These are phyloP conservation scores for Nicotiana undulata DNA, from an alignment of 257 asterid species.

Conservation along the genomic window DNA sequence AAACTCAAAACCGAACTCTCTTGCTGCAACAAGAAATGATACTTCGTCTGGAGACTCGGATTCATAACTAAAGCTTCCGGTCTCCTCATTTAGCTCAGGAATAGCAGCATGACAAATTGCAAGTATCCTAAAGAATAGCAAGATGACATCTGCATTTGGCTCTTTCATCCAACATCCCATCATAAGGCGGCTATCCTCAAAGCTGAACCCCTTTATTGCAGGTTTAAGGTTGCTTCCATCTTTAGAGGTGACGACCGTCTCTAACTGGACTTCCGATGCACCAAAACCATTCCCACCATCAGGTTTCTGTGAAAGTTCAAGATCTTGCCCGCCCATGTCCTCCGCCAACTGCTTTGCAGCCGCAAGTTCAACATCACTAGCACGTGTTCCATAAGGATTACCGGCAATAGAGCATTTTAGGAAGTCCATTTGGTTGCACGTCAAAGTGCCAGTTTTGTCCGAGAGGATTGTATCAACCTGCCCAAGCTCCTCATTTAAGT, in stretches of 20 bases:
- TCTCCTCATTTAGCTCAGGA: conserved; percentile 75
- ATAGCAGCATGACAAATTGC: conserved; percentile 89
- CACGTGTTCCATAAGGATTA: conserved; percentile 54
- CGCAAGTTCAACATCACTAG: conserved; percentile 92
- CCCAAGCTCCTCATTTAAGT: conserved; percentile 89
- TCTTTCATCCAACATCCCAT: conserved; percentile 74
- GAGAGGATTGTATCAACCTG: conserved; percentile 89
- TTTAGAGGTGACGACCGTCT: conserved; percentile 52
- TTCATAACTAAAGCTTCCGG: conserved; percentile 66
- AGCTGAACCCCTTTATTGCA: conserved; percentile 79
- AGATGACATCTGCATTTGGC: conserved; percentile 47
- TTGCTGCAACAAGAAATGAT: conserved; percentile 87
- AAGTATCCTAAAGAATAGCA: conserved; percentile 72
- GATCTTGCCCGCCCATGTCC: conserved; percentile 59
- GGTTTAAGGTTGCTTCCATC: conserved; percentile 38
- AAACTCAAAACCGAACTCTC: conserved; percentile 93
- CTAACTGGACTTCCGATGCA: conserved; percentile 59
- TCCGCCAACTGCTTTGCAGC: conserved; percentile 84
- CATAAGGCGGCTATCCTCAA: conserved; percentile 83
- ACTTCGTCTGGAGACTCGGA: conserved; percentile 97
- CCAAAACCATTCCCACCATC: conserved; percentile 9
- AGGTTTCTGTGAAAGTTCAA: conserved; percentile 15
- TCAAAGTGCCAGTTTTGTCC: conserved; percentile 92
- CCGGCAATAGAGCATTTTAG: conserved; percentile 96
- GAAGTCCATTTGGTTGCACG: conserved; percentile 97